Evolutionary conservation across 2,329 filamentous ascomycete species (phyloP), one percentile per base, ranked within the genome.

Genomic region (Cordyceps pruinosa): DNA sequence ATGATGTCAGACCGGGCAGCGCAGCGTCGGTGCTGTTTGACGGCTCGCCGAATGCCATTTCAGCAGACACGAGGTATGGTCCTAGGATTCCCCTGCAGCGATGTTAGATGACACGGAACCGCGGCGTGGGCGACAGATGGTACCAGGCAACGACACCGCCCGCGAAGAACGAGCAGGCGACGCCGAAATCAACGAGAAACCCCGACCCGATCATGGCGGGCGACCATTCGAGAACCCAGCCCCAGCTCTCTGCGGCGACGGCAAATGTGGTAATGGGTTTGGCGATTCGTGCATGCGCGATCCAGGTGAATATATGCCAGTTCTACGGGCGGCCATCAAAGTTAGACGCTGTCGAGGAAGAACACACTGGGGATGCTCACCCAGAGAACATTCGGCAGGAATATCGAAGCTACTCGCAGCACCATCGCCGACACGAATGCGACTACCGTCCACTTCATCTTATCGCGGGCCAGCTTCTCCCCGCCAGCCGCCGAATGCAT

Each of bases 201-300:
- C 53, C 45, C 17, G 53, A 56, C 1, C 53, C 53, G 25, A 56
- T 56, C 53, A 56, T 56, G 15, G 48, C 56, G 4, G 56, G 56
- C 13, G 56, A 58, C 56, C 56, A 58, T 34, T 58, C 56, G 7
- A 58, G 21, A 15, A 58, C 41, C 56, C 56, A 58, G 9, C 56
- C 56, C 56, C 56, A 58, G 34, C 56, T 58, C 26, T 58, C 56
- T 8, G 56, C 56, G 5, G 49, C 49, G 21, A 55, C 17, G 39
- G 32, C 56, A 21, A 58, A 41, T 4, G 32, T 32, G 32, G 48
- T 46, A 7, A 53, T 48, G 17, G 5, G 1, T 1, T 9, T 19
- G 6, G 50, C 15, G 5, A 56, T 7, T 5, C 53, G 34, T 17
- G 53, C 53, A 9, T 46, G 30, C 2, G 56, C 48, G 9, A 58